Evolutionary conservation across 352 stramenopile species (phyloP).

Genomic region (Phytopythium litorale): DNA sequence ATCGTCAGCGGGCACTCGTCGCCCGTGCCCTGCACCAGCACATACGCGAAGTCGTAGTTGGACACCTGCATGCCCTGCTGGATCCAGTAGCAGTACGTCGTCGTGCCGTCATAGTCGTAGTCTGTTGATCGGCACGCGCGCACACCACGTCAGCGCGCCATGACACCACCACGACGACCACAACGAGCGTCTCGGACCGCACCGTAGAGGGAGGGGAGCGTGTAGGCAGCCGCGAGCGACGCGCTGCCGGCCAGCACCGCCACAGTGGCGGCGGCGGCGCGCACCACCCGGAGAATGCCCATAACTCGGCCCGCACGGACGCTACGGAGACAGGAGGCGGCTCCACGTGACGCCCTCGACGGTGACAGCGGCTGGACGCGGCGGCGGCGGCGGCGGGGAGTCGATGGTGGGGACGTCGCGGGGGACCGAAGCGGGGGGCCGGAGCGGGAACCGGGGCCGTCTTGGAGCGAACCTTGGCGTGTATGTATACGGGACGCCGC

Average conservation of each 20-base stretch:
- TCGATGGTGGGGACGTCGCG: neutral
- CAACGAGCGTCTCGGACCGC: neutral
- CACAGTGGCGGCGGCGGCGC: conserved; percentile 7
- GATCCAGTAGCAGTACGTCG: conserved; percentile 82
- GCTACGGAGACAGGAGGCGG: neutral
- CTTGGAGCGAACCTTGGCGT: too few species aligned
- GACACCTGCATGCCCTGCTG: conserved; percentile 66
- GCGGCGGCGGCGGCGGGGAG: neutral
- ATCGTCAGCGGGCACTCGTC: conserved; percentile 60
- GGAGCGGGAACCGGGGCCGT: too few species aligned
- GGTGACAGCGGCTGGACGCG: neutral
- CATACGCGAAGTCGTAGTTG: conserved; percentile 70
- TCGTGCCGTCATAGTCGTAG: conserved; percentile 69
- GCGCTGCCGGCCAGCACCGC: conserved; percentile 14
- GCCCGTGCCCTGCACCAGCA: conserved; percentile 37
- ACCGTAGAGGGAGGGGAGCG: conserved; percentile 54
- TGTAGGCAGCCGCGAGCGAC: conserved; percentile 18
- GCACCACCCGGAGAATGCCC: conserved; percentile 8
- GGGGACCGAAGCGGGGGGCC: neutral
- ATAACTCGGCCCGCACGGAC: neutral
- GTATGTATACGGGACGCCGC: neutral
- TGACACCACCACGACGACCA: neutral
- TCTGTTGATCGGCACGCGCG: conserved; percentile 21
- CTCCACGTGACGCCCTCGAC: neutral
- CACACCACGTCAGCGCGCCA: neutral